Evolutionary conservation across 2,329 filamentous ascomycete genomes (phyloP).

Genomic region (Curvularia spicifera): DNA sequence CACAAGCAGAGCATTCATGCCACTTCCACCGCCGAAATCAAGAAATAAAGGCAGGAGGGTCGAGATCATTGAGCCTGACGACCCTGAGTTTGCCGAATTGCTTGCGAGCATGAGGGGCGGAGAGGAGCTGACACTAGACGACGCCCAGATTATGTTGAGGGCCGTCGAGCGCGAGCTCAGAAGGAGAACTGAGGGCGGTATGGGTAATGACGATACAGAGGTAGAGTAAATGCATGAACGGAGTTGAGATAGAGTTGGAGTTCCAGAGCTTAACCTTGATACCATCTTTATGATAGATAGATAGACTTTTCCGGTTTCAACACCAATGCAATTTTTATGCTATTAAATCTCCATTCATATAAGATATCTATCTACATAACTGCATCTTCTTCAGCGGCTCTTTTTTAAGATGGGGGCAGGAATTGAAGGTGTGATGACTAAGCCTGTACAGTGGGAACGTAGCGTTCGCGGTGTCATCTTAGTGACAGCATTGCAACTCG

Average conservation of each 20-base stretch:
- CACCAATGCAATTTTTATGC: constrained; percentile 13
- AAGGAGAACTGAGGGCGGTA: constrained; percentile 13
- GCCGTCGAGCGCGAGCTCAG: constrained; percentile 25
- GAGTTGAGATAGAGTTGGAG: constrained; percentile 1
- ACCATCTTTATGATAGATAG: constrained; percentile 18
- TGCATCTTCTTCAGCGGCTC: neutral
- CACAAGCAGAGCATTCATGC: constrained; percentile 41
- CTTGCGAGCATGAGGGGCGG: constrained; percentile 26
- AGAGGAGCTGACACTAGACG: constrained; percentile 24
- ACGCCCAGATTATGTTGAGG: constrained; percentile 29
- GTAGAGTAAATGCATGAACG: constrained; percentile 11
- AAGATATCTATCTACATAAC: neutral
- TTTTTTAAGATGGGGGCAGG: neutral
- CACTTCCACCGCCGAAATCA: constrained; percentile 20
- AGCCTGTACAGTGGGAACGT: constrained; percentile 17
- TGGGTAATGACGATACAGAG: constrained; percentile 7
- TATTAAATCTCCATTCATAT: neutral
- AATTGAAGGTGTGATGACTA: constrained; percentile 17
- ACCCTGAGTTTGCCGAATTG: constrained; percentile 29
- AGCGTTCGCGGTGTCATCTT: constrained; percentile 12
- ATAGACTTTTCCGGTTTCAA: constrained; percentile 28
- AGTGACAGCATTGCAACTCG: constrained; percentile 2
- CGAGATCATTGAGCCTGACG: constrained; percentile 28
- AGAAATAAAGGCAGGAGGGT: constrained; percentile 19
- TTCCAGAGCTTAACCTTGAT: constrained; percentile 22